phyloP scores from a whole-genome alignment of 345 rosid species.

The Eucalyptus pumila region DNA sequence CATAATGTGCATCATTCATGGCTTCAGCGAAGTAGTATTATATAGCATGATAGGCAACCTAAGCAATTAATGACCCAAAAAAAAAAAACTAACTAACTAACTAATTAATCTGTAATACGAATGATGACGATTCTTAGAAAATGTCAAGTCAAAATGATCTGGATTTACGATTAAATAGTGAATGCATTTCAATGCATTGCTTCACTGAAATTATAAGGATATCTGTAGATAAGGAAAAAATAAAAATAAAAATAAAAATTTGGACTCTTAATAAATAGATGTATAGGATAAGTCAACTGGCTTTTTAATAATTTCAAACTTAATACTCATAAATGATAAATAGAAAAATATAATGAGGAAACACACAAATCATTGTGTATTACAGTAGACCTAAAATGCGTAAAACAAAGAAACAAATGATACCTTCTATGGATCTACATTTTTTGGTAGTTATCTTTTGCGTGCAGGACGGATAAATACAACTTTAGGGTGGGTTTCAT shows the following conservation, averaged over 20 bases:
- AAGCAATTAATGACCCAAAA: too few species aligned
- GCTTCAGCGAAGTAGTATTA: background rate
- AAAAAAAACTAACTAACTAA: background rate
- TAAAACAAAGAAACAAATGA: too few species aligned
- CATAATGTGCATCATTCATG: background rate
- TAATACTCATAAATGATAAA: too few species aligned
- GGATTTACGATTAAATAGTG: background rate
- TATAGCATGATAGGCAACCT: background rate
- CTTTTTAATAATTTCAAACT: background rate
- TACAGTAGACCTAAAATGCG: too few species aligned
- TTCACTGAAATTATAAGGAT: background rate
- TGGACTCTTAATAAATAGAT: background rate
- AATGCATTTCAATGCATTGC: background rate
- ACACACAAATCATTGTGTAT: background rate
- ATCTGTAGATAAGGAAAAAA: background rate
- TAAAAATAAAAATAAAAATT: too few species aligned
- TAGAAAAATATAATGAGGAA: too few species aligned
- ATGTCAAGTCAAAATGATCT: background rate
- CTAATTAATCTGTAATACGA: background rate
- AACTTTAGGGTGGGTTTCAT: too few species aligned
- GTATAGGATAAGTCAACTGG: background rate
- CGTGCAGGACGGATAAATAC: too few species aligned
- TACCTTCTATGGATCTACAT: background rate
- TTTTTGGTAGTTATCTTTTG: too few species aligned
- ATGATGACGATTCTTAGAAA: background rate